Evolutionary conservation across 2,329 filamentous ascomycete genomes (phyloP).

Genomic region (Phaeoacremonium minimum): DNA sequence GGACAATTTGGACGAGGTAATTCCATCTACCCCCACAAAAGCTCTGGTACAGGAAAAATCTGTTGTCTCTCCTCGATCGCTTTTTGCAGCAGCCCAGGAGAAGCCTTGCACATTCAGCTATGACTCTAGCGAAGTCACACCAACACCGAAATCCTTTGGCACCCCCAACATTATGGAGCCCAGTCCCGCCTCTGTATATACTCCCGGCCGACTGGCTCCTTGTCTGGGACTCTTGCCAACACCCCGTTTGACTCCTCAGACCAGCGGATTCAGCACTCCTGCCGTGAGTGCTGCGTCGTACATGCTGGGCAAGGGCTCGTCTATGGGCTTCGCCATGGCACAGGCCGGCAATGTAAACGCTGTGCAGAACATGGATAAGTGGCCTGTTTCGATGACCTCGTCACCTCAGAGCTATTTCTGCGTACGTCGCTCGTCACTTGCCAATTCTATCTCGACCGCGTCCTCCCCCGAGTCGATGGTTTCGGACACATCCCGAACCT

Average conservation of each 20-base stretch:
- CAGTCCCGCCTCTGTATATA: slow-evolving; percentile 33
- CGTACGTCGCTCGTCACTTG: slow-evolving; percentile 57
- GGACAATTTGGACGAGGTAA: slow-evolving; percentile 53
- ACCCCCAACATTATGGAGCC: slow-evolving; percentile 48
- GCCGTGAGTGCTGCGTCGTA: slow-evolving; percentile 50
- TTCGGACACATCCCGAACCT: slow-evolving; percentile 57
- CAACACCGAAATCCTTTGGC: slow-evolving; percentile 33
- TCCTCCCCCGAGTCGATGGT: slow-evolving; percentile 67
- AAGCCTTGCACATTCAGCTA: slow-evolving; percentile 22
- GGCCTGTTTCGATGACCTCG: slow-evolving; percentile 40
- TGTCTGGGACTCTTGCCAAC: slow-evolving; percentile 54
- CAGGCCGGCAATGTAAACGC: slow-evolving; percentile 43
- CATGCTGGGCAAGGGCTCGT: slow-evolving; percentile 43
- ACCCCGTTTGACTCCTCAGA: slow-evolving; percentile 54
- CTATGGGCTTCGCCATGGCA: slow-evolving; percentile 58
- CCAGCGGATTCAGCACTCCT: slow-evolving; percentile 54
- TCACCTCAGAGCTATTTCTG: slow-evolving; percentile 48
- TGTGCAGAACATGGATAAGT: slow-evolving; percentile 48
- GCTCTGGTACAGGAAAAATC: slow-evolving; percentile 27
- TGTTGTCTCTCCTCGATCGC: slow-evolving; percentile 34
- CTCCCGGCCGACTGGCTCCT: slow-evolving; percentile 43
- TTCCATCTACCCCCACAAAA: slow-evolving; percentile 25
- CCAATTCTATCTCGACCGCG: slow-evolving; percentile 57
- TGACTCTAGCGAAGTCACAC: slow-evolving; percentile 33
- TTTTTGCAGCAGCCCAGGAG: slow-evolving; percentile 38